phyloP scores from a whole-genome alignment of 2,329 filamentous ascomycete genomes.

The Xylaria sp. region DNA sequence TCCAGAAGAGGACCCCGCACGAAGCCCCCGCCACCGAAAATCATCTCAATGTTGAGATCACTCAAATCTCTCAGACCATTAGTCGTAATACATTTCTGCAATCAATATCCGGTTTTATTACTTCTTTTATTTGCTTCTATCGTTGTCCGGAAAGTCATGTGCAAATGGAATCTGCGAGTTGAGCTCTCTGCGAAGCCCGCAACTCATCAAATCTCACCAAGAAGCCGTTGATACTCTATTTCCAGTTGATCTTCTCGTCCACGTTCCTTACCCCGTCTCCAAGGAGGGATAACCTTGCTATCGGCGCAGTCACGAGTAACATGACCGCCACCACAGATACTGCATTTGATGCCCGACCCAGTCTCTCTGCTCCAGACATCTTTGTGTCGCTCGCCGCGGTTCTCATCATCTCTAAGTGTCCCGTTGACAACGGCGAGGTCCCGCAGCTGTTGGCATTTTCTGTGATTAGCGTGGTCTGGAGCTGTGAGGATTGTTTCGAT shows the following conservation, averaged over 20 bases:
- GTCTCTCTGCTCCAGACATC: background rate
- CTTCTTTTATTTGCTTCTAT: too few relatives aligned
- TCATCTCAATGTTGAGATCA: too few relatives aligned
- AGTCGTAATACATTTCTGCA: too few relatives aligned
- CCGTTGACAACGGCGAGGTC: conserved; percentile 80
- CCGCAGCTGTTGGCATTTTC: conserved; percentile 80
- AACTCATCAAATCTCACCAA: background rate
- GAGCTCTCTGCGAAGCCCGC: too few relatives aligned
- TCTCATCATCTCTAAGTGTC: conserved; percentile 79
- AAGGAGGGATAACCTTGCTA: background rate
- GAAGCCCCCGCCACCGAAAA: too few relatives aligned
- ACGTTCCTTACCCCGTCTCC: background rate
- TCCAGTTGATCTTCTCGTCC: background rate
- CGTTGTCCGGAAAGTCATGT: too few relatives aligned
- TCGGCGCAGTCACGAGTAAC: background rate
- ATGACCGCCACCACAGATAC: conserved; percentile 10
- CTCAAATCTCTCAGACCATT: too few relatives aligned
- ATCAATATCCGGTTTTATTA: too few relatives aligned
- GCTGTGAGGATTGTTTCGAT: too few relatives aligned
- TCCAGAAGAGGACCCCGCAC: too few relatives aligned
- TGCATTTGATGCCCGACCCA: background rate
- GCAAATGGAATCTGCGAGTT: too few relatives aligned
- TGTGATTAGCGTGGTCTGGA: conserved; percentile 73
- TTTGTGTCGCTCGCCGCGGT: background rate
- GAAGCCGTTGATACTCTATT: conserved; percentile 7